A percentile compares a stretch with the other conserved stretches of the same genome.
These are phyloP conservation scores for Cadophora sp. DNA, from an alignment of 2,329 filamentous ascomycete genomes.

Conservation along the genomic window DNA sequence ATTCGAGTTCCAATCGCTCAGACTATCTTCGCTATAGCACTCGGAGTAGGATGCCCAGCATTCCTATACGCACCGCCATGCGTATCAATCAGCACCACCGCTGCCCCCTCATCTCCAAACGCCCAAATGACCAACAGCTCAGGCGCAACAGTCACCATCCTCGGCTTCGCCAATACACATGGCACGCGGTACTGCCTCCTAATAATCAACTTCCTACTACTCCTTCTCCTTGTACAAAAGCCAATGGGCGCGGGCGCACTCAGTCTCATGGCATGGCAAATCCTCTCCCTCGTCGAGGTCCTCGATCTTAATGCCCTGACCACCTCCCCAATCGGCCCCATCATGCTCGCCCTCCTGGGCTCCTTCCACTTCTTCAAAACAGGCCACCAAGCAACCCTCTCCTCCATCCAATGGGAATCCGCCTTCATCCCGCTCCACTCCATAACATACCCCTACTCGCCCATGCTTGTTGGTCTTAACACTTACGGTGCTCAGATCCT, in stretches of 20 bases:
- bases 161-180: conserved; percentile 93
- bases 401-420: conserved; percentile 93
- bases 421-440: conserved; percentile 88
- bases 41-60: conserved; percentile 83
- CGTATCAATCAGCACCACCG: conserved; percentile 69
- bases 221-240: conserved; percentile 83
- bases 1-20: conserved; percentile 81
- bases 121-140: conserved; percentile 43
- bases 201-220: conserved; percentile 77
- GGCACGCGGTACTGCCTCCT: conserved; percentile 89
- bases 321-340: conserved; percentile 77
- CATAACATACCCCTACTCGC: conserved; percentile 89
- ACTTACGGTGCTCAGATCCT: conserved; percentile 90
- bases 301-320: conserved; percentile 67
- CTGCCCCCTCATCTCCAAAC: conserved; percentile 33
- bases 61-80: conserved; percentile 88
- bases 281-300: conserved; percentile 77
- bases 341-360: conserved; percentile 86
- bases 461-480: conserved; percentile 82
- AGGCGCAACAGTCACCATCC: conserved; percentile 71
- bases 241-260: conserved; percentile 92
- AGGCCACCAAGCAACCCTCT: conserved; percentile 88
- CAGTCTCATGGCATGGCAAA: conserved; percentile 84
- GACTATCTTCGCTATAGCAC: conserved; percentile 76
- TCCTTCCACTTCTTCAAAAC: conserved; percentile 98